Evolutionary conservation across 2,329 filamentous ascomycete species (phyloP).

Genomic region (Talaromyces sp.): DNA sequence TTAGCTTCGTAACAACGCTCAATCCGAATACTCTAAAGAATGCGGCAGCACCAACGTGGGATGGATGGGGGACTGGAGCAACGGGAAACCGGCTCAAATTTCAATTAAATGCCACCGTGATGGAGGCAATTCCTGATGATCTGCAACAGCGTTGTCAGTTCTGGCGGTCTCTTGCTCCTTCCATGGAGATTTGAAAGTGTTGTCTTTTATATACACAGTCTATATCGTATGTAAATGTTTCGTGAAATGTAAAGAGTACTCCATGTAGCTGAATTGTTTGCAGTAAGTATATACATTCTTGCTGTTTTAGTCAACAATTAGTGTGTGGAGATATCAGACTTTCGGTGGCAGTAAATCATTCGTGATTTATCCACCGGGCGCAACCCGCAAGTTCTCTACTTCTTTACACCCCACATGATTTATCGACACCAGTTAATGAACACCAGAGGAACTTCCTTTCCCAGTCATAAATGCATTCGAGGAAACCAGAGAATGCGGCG

Average conservation of each 20-base stretch:
- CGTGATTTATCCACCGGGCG: neutral
- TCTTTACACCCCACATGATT: neutral
- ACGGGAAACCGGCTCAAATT: conserved; percentile 37
- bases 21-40: conserved; percentile 58
- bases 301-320: neutral
- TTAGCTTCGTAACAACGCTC: conserved; percentile 61
- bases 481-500: neutral
- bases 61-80: conserved; percentile 30
- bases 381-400: neutral
- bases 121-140: conserved; percentile 38
- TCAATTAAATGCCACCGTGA: conserved; percentile 38
- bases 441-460: neutral
- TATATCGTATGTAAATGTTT: neutral
- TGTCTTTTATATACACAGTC: neutral
- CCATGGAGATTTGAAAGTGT: neutral
- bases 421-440: neutral
- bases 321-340: neutral
- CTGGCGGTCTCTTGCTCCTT: neutral
- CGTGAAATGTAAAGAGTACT: too few species aligned
- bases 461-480: neutral
- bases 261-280: too few species aligned
- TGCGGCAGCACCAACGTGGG: conserved; percentile 48
- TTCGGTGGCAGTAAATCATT: neutral
- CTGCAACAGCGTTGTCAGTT: conserved; percentile 20
- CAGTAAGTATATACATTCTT: too few species aligned